Base-by-base conservation (phyloP, 2,329 filamentous ascomycete genomes). In the Pyrenochaeta sp. region DNA sequence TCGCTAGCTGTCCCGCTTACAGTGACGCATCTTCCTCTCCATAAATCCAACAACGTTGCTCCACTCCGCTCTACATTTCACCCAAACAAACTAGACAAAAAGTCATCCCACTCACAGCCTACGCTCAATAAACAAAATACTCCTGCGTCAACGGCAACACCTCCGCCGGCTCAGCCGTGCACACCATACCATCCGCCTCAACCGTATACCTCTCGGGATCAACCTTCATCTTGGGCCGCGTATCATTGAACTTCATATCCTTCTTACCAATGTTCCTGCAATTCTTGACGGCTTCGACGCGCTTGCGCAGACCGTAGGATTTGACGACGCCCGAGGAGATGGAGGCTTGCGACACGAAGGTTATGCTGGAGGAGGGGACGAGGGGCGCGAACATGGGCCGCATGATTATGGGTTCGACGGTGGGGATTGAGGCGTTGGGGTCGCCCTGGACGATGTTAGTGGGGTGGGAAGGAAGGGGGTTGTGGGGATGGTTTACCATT, bases 121-220 rank as follows among this genome's bases (percentile, higher is more conserved):
- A 13, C 7, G 4, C 23, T 35, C 24, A 94, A 68, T 88, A 96
- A 37, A 92, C 83, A 70, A 85, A 96, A 65, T 82, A 92, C 10
- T 73, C 77, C 76, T 96, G 90, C 46, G 87, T 85, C 66, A 96
- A 76, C 6, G 91, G 91, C 71, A 96, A 69, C 37, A 66, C 78
- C 18, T 78, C 77, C 15, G 88, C 83, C 3, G 91, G 89, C 71
- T 87, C 89, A 0, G 90, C 90, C 28, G 76, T 80, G 65, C 88
- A 92, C 23, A 85, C 75, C 69, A 82, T 72, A 0, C 89, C 91
- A 72, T 96, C 90, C 2, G 92, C 92, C 74, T 93, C 86, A 18
- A 96, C 92, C 11, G 78, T 77, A 75, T 96, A 97, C 63, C 82
- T 86, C 79, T 97, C 93, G 4, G 93, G 89, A 70, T 97, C 92